Evolutionary conservation across 768 basidiomycete genomes (phyloP).

Genomic region (Amylocystis lapponica): DNA sequence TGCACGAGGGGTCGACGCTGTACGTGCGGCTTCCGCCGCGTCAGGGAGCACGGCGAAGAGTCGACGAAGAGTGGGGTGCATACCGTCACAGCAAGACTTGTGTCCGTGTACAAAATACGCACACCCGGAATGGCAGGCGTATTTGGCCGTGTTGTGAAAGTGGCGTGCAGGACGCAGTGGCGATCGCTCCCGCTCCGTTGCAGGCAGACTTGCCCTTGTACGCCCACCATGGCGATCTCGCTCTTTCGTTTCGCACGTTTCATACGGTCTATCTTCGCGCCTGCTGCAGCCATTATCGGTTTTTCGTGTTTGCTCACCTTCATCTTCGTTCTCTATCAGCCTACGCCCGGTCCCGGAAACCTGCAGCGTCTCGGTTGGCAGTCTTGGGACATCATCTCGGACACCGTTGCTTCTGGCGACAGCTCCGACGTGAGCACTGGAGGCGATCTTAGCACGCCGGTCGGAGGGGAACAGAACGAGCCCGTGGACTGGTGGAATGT

Average conservation of each 20-base stretch:
- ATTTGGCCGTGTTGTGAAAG: neutral
- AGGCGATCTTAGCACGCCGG: slow-evolving; percentile 4
- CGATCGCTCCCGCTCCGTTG: too few relatives aligned
- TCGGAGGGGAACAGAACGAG: slow-evolving; percentile 11
- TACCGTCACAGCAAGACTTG: too few relatives aligned
- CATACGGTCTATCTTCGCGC: slow-evolving; percentile 49
- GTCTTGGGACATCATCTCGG: slow-evolving; percentile 66
- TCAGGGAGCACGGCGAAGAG: slow-evolving; percentile 37
- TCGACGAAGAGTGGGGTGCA: slow-evolving; percentile 35
- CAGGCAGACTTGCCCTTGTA: too few relatives aligned
- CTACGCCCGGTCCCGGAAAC: slow-evolving; percentile 63
- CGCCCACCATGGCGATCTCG: slow-evolving; percentile 3
- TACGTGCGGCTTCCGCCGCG: slow-evolving; percentile 44
- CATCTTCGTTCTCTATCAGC: slow-evolving; percentile 78
- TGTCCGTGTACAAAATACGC: neutral
- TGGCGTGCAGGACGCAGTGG: neutral
- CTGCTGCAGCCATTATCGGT: slow-evolving; percentile 52
- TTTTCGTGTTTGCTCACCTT: slow-evolving; percentile 73
- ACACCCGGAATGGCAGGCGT: neutral
- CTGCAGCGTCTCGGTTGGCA: slow-evolving; percentile 84
- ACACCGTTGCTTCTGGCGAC: slow-evolving; percentile 11
- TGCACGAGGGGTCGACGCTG: slow-evolving; percentile 66
- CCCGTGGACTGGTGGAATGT: slow-evolving; percentile 71
- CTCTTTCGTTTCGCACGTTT: slow-evolving; percentile 34
- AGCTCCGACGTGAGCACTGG: slow-evolving; percentile 16